Percentiles rank a stretch among this genome's conserved stretches.
phyloP scores from a whole-genome alignment of 768 basidiomycete genomes.

The Cyclocybe aegerita region DNA sequence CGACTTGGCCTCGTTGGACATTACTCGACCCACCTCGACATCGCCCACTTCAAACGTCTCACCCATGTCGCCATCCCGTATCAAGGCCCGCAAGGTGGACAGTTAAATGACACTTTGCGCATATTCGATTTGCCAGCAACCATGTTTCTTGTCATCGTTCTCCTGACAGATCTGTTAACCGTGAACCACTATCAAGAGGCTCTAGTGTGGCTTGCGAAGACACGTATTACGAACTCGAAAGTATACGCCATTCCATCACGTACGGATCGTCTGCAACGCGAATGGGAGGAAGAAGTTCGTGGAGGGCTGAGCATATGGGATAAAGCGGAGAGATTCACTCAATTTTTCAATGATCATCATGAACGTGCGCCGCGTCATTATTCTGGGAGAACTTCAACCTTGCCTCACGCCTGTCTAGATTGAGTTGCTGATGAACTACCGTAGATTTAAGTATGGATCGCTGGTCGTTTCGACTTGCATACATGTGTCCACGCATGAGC shows the following conservation, averaged over 20 bases:
- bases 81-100: conserved; percentile 9
- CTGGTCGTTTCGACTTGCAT: too few species aligned
- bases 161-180: conserved; percentile 13
- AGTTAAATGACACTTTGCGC: conserved; percentile 10
- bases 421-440: too few species aligned
- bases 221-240: conserved; percentile 1
- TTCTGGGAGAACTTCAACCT: too few species aligned
- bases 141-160: conserved; percentile 16
- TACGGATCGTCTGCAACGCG: conserved; percentile 10
- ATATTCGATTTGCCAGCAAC: conserved; percentile 10
- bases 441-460: too few species aligned
- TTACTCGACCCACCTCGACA: conserved; percentile 12
- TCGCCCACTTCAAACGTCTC: conserved; percentile 17
- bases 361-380: neutral
- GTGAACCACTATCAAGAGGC: conserved; percentile 5
- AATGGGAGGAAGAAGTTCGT: conserved; percentile 27
- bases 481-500: too few species aligned
- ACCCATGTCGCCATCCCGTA: conserved; percentile 22
- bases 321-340: conserved; percentile 16
- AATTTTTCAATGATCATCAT: neutral
- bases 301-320: conserved; percentile 24
- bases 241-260: conserved; percentile 12
- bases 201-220: conserved; percentile 14
- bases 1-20: conserved; percentile 11
- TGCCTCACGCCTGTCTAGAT: too few species aligned